Percentiles rank a stretch among this genome's conserved stretches.
Evolutionary conservation across 2,329 filamentous ascomycete species (phyloP).

Genomic region (Claviceps maximensis): DNA sequence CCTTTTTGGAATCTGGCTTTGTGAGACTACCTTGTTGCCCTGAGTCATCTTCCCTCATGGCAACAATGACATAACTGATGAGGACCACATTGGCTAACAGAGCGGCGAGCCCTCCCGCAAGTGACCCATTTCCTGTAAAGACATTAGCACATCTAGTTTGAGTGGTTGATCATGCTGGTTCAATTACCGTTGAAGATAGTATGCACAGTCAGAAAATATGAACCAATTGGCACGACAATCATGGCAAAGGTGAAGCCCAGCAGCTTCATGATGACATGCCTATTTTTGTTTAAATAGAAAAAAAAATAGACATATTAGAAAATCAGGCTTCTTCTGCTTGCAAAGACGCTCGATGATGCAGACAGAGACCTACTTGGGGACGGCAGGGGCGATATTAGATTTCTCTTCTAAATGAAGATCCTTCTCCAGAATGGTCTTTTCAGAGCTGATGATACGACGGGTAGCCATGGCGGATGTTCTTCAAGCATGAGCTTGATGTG

Average conservation of each 20-base stretch:
- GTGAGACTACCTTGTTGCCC: conserved; percentile 28
- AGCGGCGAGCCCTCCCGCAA: conserved; percentile 72
- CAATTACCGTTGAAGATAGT: conserved; percentile 60
- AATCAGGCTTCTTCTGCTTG: no score
- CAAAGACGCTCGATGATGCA: no score
- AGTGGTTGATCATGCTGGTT: conserved; percentile 1
- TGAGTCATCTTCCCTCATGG: conserved; percentile 70
- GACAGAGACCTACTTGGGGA: conserved; percentile 48
- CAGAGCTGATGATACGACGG: conserved; percentile 48
- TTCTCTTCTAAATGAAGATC: conserved; percentile 40
- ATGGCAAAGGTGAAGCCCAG: conserved; percentile 85
- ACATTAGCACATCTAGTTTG: not conserved
- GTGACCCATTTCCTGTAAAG: conserved; percentile 67
- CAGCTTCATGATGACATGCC: conserved; percentile 79
- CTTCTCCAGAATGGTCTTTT: conserved; percentile 53
- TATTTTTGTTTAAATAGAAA: conserved; percentile 19
- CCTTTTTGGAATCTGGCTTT: conserved; percentile 36
- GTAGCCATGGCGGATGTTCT: conserved; percentile 47
- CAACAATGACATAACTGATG: conserved; percentile 80
- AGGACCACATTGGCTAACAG: conserved; percentile 85
- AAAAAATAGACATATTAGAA: not conserved
- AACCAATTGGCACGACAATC: conserved; percentile 74
- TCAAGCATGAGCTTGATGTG: not conserved
- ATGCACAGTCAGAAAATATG: conserved; percentile 73
- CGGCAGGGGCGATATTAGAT: conserved; percentile 68